Evolutionary conservation across 148 eudicot genomes (phyloP).

Genomic region (Spergularia marina): DNA sequence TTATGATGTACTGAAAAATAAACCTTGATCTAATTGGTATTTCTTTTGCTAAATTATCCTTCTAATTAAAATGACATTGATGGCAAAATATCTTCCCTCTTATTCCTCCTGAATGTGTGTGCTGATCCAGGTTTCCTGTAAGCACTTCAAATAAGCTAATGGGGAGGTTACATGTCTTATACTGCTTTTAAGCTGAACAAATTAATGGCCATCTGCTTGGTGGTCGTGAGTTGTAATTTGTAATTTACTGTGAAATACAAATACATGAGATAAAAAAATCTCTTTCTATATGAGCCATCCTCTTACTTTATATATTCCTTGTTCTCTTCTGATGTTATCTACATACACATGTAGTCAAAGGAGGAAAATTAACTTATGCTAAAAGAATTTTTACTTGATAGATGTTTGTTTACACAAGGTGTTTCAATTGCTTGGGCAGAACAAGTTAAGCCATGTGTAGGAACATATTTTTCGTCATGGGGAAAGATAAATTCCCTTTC

Average conservation of each 20-base stretch:
- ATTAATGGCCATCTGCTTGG: slow-evolving; percentile 1
- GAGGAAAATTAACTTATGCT: not conserved
- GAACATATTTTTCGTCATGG: not conserved
- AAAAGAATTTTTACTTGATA: not conserved
- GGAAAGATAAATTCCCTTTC: not conserved
- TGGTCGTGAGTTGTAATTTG: not conserved
- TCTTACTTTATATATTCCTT: not conserved
- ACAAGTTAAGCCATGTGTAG: not conserved
- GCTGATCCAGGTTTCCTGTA: not conserved
- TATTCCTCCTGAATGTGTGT: not conserved
- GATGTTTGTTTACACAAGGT: not conserved
- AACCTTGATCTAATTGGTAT: slow-evolving; percentile 21
- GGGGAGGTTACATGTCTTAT: not conserved
- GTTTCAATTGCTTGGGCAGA: not conserved
- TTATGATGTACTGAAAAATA: slow-evolving; percentile 60
- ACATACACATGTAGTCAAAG: not conserved
- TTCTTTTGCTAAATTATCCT: slow-evolving; percentile 2
- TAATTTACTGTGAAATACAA: not conserved
- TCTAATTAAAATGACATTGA: not conserved
- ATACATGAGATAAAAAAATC: not conserved
- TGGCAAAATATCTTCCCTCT: not conserved
- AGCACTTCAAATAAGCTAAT: not conserved
- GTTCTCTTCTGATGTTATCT: not conserved
- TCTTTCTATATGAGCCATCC: not conserved
- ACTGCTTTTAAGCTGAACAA: not conserved